Evolutionary conservation across 108 stramenopile species (phyloP), one percentile per base, ranked within the genome.

Genomic region (Phaeodactylum tricornutum): DNA sequence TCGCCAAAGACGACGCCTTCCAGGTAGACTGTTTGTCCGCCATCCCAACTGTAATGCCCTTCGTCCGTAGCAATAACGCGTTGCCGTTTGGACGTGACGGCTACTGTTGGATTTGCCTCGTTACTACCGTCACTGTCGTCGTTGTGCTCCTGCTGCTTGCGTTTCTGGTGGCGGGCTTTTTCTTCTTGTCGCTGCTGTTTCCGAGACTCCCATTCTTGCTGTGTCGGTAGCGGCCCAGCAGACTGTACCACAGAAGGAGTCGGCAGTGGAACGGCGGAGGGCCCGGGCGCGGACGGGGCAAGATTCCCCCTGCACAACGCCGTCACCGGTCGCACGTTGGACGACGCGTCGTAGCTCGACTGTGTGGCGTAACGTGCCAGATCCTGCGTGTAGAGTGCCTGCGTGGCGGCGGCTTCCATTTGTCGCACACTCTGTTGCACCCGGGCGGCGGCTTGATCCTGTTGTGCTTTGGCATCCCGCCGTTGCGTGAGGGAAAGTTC

Each of bases 371-470:
- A 0, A 45, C 12, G 9, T 4, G 29, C 19, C n/a, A 47, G 21
- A 14, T 52, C 50, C 39, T 52, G 26, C 35, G 33, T 0, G 24
- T 36, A 41, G n/a, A 33, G 44, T 25, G 55, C 51, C 44, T 61
- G 50, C 29, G 52, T 38, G 9, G 73, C 84, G 5, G 74, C 77
- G n/a, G 55, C 58, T 59, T 84, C 69, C 43, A 90, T 78, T 19
- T 68, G 46, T 25, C 47, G 26, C 25, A 83, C 59, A 4, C 69
- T 62, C 2, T 43, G 30, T 40, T 81, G 64, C 51, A 90, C 32
- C 22, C 68, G 62, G 41, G 69, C 73, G 19, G 55, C 31, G 3
- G 63, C 49, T 49, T 75, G 52, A 29, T 85, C 88, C 46, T 81
- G 65, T 35, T 61, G 46, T 29, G 36, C 24, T 57, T 77, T 74